Conservation (phyloP, 2,329 filamentous ascomycete species). For the Paraconiothyrium sp. region DNA sequence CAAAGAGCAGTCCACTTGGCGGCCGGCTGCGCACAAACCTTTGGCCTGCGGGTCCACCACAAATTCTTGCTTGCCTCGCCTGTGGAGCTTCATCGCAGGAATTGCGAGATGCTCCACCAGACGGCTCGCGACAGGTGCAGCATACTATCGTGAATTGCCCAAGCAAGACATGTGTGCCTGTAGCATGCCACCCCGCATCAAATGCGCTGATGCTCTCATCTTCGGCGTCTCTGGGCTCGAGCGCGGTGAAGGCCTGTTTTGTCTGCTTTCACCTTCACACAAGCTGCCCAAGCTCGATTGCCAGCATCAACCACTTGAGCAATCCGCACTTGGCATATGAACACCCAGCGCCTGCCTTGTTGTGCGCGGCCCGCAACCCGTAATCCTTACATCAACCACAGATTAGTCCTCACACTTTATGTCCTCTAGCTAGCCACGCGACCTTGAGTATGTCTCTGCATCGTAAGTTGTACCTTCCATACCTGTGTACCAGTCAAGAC, state of each 20-base stretch:
- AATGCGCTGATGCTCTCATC: neutral
- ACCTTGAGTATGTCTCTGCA: neutral
- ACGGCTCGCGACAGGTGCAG: neutral
- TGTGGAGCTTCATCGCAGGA: neutral
- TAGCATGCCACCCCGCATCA: neutral
- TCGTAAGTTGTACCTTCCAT: neutral
- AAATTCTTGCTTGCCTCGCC: neutral
- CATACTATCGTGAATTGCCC: neutral
- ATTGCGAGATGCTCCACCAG: neutral
- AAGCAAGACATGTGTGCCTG: neutral
- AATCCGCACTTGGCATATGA: neutral
- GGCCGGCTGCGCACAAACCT: neutral
- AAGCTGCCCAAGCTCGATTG: neutral
- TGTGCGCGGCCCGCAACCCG: neutral
- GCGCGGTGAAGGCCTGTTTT: neutral
- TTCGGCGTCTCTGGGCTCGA: neutral
- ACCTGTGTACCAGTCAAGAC: neutral
- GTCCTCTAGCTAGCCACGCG: neutral
- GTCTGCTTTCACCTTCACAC: neutral
- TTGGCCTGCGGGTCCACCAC: neutral
- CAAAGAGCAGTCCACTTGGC: neutral
- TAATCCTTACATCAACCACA: neutral
- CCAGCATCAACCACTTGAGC: neutral
- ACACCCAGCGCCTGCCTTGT: neutral
- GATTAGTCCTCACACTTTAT: neutral